These are phyloP conservation scores for Neophaeococcomyces mojaviensis DNA, from an alignment of 2,329 filamentous ascomycete genomes.

Conservation along the genomic window DNA sequence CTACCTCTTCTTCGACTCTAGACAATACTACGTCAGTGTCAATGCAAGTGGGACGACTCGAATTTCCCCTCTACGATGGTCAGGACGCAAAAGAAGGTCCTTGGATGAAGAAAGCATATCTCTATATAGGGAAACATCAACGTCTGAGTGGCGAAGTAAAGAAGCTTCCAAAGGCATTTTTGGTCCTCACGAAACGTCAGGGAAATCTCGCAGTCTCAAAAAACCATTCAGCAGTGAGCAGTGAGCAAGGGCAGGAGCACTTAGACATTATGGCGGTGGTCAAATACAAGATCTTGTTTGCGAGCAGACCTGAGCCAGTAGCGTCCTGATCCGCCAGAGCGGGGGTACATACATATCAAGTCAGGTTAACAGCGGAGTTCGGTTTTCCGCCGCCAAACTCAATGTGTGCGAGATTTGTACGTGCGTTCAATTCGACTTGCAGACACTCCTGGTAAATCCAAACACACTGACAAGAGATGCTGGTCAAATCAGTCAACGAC, in stretches of 20 bases:
- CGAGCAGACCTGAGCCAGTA: conserved; percentile 76
- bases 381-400: background rate
- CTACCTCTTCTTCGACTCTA: conserved; percentile 4
- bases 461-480: too few species aligned
- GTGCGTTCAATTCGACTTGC: too few species aligned
- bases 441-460: too few species aligned
- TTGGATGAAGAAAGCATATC: conserved; percentile 86
- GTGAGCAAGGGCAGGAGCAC: conserved; percentile 31
- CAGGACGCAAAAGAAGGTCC: conserved; percentile 50
- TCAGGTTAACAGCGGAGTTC: background rate
- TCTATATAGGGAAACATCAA: conserved; percentile 85
- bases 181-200: conserved; percentile 59
- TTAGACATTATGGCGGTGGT: conserved; percentile 83
- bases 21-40: background rate
- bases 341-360: background rate
- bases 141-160: conserved; percentile 83
- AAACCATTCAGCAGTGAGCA: conserved; percentile 28
- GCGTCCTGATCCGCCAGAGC: conserved; percentile 30
- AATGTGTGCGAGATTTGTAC: too few species aligned
- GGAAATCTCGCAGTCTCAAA: conserved; percentile 17
- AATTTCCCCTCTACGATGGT: conserved; percentile 65
- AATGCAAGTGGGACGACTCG: conserved; percentile 61
- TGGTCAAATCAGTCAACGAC: too few species aligned
- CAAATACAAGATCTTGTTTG: conserved; percentile 79
- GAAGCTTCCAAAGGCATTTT: conserved; percentile 71